Conservation (phyloP, 805 yeast species). For the Teunomyces cretensis region DNA sequence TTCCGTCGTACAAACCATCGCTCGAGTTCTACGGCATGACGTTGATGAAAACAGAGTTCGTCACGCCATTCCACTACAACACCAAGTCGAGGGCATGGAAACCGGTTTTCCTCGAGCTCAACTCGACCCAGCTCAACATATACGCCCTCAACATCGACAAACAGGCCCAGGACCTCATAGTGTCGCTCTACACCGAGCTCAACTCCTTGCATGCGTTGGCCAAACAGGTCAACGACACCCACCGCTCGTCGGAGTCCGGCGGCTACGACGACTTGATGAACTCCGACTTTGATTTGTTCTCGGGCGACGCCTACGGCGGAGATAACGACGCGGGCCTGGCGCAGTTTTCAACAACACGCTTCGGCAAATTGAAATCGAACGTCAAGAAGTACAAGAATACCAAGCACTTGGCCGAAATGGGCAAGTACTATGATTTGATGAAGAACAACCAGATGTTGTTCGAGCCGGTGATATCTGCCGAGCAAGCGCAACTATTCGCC, state of each 20-base stretch:
- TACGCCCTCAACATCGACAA: slow-evolving; percentile 26
- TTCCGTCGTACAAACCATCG: slow-evolving; percentile 34
- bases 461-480: slow-evolving; percentile 31
- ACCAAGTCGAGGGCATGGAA: slow-evolving; percentile 27
- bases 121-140: slow-evolving; percentile 38
- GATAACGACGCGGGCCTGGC: slow-evolving; percentile 5
- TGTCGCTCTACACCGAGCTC: slow-evolving; percentile 29
- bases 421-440: slow-evolving; percentile 19
- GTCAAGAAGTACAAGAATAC: slow-evolving; percentile 14
- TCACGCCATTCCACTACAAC: slow-evolving; percentile 35
- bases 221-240: slow-evolving; percentile 3
- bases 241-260: slow-evolving; percentile 1
- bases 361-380: slow-evolving; percentile 19
- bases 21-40: slow-evolving; percentile 33
- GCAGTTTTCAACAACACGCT: slow-evolving; percentile 5
- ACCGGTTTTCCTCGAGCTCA: slow-evolving; percentile 39
- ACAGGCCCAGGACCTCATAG: slow-evolving; percentile 20
- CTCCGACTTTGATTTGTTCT: slow-evolving; percentile 13
- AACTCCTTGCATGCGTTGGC: slow-evolving; percentile 22
- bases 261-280: not conserved
- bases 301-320: slow-evolving; percentile 35
- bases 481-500: slow-evolving; percentile 16
- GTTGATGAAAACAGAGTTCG: slow-evolving; percentile 35
- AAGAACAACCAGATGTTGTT: slow-evolving; percentile 34
- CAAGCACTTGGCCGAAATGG: slow-evolving; percentile 17